phyloP scores from a whole-genome alignment of 768 basidiomycete species.

The Infundibulicybe gibba region DNA sequence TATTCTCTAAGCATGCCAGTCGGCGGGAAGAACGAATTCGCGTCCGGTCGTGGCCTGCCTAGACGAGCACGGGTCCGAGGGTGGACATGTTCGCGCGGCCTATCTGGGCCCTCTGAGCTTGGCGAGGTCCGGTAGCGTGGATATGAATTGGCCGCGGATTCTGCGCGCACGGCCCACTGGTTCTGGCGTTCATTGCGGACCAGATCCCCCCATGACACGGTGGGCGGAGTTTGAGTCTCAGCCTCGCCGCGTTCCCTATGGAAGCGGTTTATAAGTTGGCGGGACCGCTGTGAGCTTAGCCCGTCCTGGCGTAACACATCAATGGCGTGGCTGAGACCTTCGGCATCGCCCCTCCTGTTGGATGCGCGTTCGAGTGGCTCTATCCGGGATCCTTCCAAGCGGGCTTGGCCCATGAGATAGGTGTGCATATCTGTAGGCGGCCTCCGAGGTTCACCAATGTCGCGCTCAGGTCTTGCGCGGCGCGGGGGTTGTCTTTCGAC shows the following conservation, averaged over 20 bases:
- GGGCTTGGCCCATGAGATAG: neutral
- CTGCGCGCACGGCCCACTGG: neutral
- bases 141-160: neutral
- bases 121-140: neutral
- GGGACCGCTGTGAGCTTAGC: slow-evolving; percentile 20
- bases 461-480: neutral
- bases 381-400: slow-evolving; percentile 21
- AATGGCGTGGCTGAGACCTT: slow-evolving; percentile 24
- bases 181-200: neutral
- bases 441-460: neutral
- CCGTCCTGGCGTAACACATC: slow-evolving; percentile 29
- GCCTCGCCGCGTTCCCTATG: slow-evolving; percentile 15
- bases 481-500: neutral
- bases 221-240: neutral
- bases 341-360: slow-evolving; percentile 10
- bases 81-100: too few species aligned
- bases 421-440: neutral
- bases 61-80: neutral
- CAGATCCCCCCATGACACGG: neutral
- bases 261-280: slow-evolving; percentile 23
- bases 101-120: neutral
- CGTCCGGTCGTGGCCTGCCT: neutral
- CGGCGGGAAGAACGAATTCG: too few species aligned
- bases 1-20: too few species aligned
- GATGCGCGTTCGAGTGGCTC: slow-evolving; percentile 10